phyloP scores from a whole-genome alignment of 345 rosid species.

The Eucalyptus microcorys region DNA sequence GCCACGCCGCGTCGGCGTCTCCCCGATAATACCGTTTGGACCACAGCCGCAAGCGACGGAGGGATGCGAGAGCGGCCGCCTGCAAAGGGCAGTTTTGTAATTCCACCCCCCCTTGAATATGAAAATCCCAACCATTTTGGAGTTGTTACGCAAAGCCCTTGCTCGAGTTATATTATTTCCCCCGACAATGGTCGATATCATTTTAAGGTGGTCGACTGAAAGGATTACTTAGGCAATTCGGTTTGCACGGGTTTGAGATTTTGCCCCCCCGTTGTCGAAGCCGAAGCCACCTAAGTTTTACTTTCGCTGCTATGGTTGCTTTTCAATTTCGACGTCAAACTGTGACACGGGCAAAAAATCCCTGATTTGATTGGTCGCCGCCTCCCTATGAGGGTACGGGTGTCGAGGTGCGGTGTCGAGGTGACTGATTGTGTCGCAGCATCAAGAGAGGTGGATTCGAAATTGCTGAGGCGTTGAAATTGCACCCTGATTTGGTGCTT shows the following conservation, averaged over 20 bases:
- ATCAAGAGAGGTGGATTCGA: neutral
- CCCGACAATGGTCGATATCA: neutral
- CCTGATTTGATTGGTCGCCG: neutral
- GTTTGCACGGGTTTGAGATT: neutral
- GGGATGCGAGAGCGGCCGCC: neutral
- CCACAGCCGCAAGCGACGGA: neutral
- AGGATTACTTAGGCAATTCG: neutral
- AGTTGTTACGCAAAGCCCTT: neutral
- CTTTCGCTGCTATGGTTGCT: neutral
- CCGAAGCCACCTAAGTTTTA: neutral
- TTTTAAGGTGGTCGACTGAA: neutral
- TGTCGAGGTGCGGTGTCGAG: neutral
- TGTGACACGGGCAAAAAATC: fast-evolving
- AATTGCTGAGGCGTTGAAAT: no score
- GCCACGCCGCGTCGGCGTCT: neutral
- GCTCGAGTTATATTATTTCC: neutral
- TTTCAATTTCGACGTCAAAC: no score
- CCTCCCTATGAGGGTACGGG: fast-evolving
- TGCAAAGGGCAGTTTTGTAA: neutral
- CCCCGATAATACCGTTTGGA: neutral
- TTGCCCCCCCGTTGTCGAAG: fast-evolving
- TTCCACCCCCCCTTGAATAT: fast-evolving
- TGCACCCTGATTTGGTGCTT: fast-evolving
- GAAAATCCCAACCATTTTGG: neutral
- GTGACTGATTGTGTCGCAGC: fast-evolving